phyloP scores from a whole-genome alignment of 139 green algal species.

The Yamagishiella unicocca region DNA sequence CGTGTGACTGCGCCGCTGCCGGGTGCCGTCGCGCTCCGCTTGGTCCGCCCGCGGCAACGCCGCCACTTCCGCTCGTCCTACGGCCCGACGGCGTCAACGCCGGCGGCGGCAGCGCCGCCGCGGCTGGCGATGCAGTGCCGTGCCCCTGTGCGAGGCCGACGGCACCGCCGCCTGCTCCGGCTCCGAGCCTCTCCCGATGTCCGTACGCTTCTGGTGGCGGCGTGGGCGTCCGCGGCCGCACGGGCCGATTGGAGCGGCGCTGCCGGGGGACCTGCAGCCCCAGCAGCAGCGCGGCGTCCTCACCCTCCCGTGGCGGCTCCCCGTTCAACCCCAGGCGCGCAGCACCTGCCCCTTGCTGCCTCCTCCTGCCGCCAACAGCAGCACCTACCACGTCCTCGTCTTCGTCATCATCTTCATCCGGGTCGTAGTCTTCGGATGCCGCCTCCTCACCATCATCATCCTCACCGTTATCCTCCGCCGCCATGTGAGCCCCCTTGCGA shows the following conservation, averaged over 20 bases:
- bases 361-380: no score
- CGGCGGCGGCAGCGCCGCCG: not conserved
- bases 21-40: no score
- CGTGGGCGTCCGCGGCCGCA: not conserved
- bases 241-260: not conserved
- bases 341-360: no score
- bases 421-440: not conserved
- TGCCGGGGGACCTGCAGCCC: slow-evolving; percentile 6
- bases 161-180: no score
- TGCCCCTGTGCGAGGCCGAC: no score
- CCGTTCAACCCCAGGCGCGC: not conserved
- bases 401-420: not conserved
- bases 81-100: no score
- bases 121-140: not conserved
- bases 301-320: not conserved
- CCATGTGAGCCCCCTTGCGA: not conserved
- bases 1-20: no score
- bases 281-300: not conserved
- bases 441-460: not conserved
- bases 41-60: no score
- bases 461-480: not conserved
- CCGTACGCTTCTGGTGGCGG: not conserved
- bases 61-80: no score
- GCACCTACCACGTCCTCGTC: not conserved
- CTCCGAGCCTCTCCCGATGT: no score